These are phyloP conservation scores for Tulasnella sp. DNA, from an alignment of 768 basidiomycete genomes.

Conservation along the genomic window DNA sequence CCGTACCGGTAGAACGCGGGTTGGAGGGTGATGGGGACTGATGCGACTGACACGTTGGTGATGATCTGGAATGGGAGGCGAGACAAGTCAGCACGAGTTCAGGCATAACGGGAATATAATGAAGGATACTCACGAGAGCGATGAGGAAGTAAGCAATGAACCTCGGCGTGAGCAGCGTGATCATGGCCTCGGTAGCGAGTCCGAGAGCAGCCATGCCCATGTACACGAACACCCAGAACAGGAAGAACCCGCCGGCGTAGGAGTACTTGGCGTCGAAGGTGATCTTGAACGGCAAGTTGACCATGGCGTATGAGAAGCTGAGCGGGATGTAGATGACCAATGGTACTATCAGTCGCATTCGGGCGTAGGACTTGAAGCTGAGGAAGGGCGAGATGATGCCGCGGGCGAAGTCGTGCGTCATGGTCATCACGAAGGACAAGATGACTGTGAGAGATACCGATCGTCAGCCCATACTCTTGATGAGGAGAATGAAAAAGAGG, in stretches of 20 bases:
- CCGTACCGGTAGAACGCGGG: constrained; percentile 38
- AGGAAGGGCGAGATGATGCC: constrained; percentile 30
- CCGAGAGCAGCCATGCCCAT: too few relatives aligned
- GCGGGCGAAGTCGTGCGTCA: too few relatives aligned
- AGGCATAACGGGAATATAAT: background rate
- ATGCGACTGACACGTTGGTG: too few relatives aligned
- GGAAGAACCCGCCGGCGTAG: constrained; percentile 28
- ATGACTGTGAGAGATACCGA: background rate
- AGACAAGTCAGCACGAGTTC: constrained; percentile 43
- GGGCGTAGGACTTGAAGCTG: constrained; percentile 26
- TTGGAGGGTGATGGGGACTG: constrained; percentile 41
- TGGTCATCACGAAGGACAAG: constrained; percentile 16
- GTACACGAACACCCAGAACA: constrained; percentile 27
- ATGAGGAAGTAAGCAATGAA: constrained; percentile 29
- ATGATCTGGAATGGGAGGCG: constrained; percentile 40
- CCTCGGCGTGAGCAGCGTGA: constrained; percentile 26
- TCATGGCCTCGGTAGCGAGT: constrained; percentile 26
- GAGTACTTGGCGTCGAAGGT: constrained; percentile 33
- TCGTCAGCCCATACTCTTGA: background rate
- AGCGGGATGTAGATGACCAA: constrained; percentile 28
- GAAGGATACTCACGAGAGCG: constrained; percentile 5
- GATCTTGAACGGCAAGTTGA: constrained; percentile 34
- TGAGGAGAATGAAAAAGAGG: too few relatives aligned
- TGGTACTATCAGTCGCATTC: constrained; percentile 28
- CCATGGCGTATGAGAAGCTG: constrained; percentile 31